Evolutionary conservation across 2,329 filamentous ascomycete genomes (phyloP).

Genomic region (Aschersonia sp.): DNA sequence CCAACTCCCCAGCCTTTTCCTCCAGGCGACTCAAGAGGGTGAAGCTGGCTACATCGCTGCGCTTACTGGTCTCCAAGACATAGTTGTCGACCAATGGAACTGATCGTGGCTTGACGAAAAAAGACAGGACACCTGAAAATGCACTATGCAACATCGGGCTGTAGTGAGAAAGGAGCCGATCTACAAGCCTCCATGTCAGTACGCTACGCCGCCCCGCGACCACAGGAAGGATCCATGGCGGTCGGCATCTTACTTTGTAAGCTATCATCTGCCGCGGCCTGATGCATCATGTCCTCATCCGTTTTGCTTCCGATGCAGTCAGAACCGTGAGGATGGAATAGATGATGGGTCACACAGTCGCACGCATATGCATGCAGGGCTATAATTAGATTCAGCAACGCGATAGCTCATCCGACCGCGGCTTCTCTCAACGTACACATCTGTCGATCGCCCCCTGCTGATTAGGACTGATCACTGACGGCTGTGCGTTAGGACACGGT

Average conservation of each 20-base stretch:
- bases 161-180: conserved; percentile 45
- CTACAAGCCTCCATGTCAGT: conserved; percentile 15
- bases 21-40: conserved; percentile 45
- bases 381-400: conserved; percentile 3
- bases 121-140: conserved; percentile 27
- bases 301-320: conserved; percentile 38
- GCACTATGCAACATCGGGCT: conserved; percentile 34
- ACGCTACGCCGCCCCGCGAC: background rate
- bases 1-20: conserved; percentile 31
- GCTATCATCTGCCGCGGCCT: conserved; percentile 53
- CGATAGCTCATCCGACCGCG: too few species aligned
- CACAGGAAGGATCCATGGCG: background rate
- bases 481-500: too few species aligned
- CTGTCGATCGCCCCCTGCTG: background rate
- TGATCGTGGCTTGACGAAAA: conserved; percentile 38
- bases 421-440: conserved; percentile 1
- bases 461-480: background rate
- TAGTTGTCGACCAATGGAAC: conserved; percentile 45
- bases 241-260: conserved; percentile 37
- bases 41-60: conserved; percentile 32
- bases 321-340: conserved; percentile 53
- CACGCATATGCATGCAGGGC: conserved; percentile 52
- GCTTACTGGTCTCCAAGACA: conserved; percentile 35
- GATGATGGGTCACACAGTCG: conserved; percentile 53
- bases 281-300: conserved; percentile 54